A percentile compares a stretch with the other conserved stretches of the same genome.
Evolutionary conservation across 1,284 basidiomycete genomes (phyloP).

Genomic region (Clitocybe nebularis): DNA sequence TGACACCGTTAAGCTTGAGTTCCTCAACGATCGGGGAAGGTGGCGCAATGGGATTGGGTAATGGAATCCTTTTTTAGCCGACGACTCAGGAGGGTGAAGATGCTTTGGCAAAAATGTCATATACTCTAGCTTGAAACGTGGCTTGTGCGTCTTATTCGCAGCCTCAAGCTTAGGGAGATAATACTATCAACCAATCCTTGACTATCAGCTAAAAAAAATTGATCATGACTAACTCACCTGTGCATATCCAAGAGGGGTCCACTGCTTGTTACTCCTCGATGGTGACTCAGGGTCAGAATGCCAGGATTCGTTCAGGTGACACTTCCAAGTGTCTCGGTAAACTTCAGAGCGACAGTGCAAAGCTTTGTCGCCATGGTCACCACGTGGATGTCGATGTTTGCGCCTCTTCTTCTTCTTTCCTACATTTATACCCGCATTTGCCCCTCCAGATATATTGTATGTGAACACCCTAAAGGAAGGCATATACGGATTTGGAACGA

Average conservation of each 20-base stretch:
- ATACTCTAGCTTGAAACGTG: conserved; percentile 77
- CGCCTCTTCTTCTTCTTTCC: conserved; percentile 31
- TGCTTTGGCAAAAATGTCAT: conserved; percentile 51
- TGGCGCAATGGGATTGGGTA: conserved; percentile 64
- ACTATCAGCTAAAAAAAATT: not conserved
- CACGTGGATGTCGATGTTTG: conserved; percentile 45
- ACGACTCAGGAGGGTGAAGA: conserved; percentile 31
- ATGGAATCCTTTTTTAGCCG: conserved; percentile 28
- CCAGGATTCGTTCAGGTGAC: conserved; percentile 54
- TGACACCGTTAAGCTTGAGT: conserved; percentile 37
- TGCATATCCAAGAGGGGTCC: conserved; percentile 77
- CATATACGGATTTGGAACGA: conserved; percentile 86
- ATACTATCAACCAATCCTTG: conserved; percentile 45
- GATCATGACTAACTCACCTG: conserved; percentile 48
- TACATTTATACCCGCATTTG: conserved; percentile 20
- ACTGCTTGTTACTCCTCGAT: conserved; percentile 63
- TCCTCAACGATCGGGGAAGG: conserved; percentile 55
- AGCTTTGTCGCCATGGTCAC: conserved; percentile 37
- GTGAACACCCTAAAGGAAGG: conserved; percentile 82
- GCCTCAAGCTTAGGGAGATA: conserved; percentile 69
- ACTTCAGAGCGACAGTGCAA: conserved; percentile 47
- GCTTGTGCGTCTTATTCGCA: conserved; percentile 49
- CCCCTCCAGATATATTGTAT: conserved; percentile 61
- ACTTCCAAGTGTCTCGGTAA: conserved; percentile 56
- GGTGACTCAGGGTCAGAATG: conserved; percentile 65